phyloP scores from a whole-genome alignment of 371 early-diverging fungal species.

The Rhizomucor miehei region DNA sequence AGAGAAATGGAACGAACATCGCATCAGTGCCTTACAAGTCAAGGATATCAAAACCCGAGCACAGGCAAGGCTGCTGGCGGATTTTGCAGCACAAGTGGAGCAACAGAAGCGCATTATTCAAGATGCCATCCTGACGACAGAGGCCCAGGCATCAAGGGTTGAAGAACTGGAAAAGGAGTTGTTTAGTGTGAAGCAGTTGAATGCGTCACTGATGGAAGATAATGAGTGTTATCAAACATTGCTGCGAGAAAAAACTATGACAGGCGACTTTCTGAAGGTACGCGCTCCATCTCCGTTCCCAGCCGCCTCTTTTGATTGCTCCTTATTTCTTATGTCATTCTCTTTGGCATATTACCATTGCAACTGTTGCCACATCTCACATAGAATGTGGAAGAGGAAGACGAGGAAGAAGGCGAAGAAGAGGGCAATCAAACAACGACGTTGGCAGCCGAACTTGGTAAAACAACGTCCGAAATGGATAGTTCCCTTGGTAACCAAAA shows the following conservation, averaged over 20 bases:
- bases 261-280: constrained; percentile 62
- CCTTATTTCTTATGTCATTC: not conserved
- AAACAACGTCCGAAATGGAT: constrained; percentile 1
- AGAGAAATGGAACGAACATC: constrained; percentile 2
- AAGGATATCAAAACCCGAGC: constrained; percentile 26
- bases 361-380: not conserved
- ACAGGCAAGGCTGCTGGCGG: constrained; percentile 28
- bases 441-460: constrained; percentile 12
- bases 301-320: not conserved
- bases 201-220: constrained; percentile 73
- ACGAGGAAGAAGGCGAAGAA: not conserved
- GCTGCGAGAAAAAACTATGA: constrained; percentile 75
- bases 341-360: not conserved
- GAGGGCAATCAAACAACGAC: not conserved
- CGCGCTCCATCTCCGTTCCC: constrained; percentile 1
- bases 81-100: constrained; percentile 24
- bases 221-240: constrained; percentile 82
- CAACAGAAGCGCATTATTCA: constrained; percentile 25
- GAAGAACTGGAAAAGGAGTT: constrained; percentile 47
- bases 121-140: constrained; percentile 26
- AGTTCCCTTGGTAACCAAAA: not conserved
- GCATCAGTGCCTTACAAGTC: constrained; percentile 5
- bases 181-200: constrained; percentile 55
- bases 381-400: not conserved
- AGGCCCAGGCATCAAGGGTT: constrained; percentile 25